Conservation (phyloP, 1,139 yeast genomes). For the Yamadazyma dendronema region DNA sequence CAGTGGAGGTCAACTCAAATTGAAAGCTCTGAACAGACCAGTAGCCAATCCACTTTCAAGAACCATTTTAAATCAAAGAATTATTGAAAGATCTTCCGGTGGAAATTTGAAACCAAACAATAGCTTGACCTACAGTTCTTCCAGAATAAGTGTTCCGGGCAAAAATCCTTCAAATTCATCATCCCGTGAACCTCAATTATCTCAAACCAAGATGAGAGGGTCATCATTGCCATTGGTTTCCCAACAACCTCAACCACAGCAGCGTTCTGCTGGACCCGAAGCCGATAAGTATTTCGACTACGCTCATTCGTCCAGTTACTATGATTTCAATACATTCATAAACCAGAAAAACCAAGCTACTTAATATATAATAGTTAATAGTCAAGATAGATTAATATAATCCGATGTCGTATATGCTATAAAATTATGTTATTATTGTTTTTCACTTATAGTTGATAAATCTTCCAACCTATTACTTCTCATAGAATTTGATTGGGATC, state of each 20-base stretch:
- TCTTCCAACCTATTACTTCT: slow-evolving; percentile 8
- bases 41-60: not conserved
- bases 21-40: slow-evolving; percentile 10
- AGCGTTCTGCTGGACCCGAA: not conserved
- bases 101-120: slow-evolving; percentile 8
- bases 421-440: slow-evolving; percentile 5
- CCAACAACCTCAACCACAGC: not conserved
- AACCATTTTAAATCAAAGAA: slow-evolving; percentile 5
- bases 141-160: slow-evolving; percentile 19
- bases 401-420: not conserved
- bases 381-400: not conserved
- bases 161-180: slow-evolving; percentile 2
- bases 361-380: slow-evolving; percentile 1
- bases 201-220: not conserved
- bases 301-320: slow-evolving; percentile 18
- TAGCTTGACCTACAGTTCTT: slow-evolving; percentile 20
- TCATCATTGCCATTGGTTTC: not conserved
- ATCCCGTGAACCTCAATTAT: not conserved
- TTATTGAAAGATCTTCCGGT: slow-evolving; percentile 6
- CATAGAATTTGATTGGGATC: slow-evolving; percentile 1
- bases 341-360: slow-evolving; percentile 20
- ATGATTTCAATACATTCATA: slow-evolving; percentile 41
- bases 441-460: slow-evolving; percentile 13
- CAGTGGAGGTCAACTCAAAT: slow-evolving; percentile 18
- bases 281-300: slow-evolving; percentile 30